Evolutionary conservation across 1,139 yeast species (phyloP), one percentile per base, ranked within the genome.

Genomic region (Zygosaccharomyces pseudobailii): DNA sequence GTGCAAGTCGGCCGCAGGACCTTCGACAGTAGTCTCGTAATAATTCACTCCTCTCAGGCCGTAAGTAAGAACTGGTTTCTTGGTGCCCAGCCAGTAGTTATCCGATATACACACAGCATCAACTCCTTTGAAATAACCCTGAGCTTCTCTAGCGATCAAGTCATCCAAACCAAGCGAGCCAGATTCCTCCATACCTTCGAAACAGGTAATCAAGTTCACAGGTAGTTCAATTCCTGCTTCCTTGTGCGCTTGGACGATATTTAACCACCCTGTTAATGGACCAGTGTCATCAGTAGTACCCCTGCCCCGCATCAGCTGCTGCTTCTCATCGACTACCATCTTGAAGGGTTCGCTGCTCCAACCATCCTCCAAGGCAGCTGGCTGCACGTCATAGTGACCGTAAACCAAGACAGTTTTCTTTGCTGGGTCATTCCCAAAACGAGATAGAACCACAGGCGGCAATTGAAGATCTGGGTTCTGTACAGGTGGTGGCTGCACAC

Each of bases 181-280:
- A 55, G 90, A 83, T 71, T 92, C 99, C 72, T 92, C 99, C 99
- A 92, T 92, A 53, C 98, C 98, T 73, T 92, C 99, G 62, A 92
- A 92, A 70, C 97, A 88, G 65, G 87, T 85, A 45, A 88, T 79
- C 61, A 92, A 72, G 72, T 92, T 92, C 55, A 92, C 97, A 27
- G 99, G 99, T 50, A 94, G 76, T 55, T 90, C 97, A 67, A 87
- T 68, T 25, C 87, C 88, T 55, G 88, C 78, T 58, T 82, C 87
- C 50, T 76, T 80, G 71, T 90, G 97, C 20, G 98, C 97, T 71
- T 90, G 86, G 45, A 92, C 74, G 36, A 84, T 86, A 65, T 92
- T 90, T 66, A 94, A 79, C 99, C 99, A 92, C 46, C 96, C 97
- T 61, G 90, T 75, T 47, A 94, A 95, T 34, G 99, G 99, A 21